Evolutionary conservation across 352 stramenopile genomes (phyloP), one percentile per base, ranked within the genome.

Genomic region (Blastocystis sp.): DNA sequence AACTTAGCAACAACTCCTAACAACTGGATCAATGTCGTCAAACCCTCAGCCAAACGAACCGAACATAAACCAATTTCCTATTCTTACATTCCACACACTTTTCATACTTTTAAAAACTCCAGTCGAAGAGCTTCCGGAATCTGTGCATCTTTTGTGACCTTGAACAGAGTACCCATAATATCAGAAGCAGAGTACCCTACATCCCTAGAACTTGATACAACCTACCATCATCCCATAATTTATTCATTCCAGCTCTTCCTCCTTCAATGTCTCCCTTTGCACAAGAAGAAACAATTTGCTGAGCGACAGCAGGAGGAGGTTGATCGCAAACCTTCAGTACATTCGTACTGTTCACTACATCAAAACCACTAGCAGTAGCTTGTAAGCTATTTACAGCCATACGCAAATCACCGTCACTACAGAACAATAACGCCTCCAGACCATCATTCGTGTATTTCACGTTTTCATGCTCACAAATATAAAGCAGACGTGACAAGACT

Each of bases 351-450:
- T 94, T 97, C n/a, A 99, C 94, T 89, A 96, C 94, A 51, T 93
- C 94, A 90, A 98, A 98, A 19, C 96, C 96, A 87, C 93, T 95
- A 88, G 94, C 91, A 15, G 97, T 98, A n/a, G 96, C 95, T 92
- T 99, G 97, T 9, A 99, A 92, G 91, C 98, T 98, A 92, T 99
- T 99, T 60, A 99, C 92, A 48, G 96, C 96, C 91, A 99, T 98
- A 35, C 97, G 93, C 95, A 99, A 98, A 91, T 99, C 97, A 66
- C 97, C 97, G 90, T 99, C 97, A 5, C 96, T 96, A 22, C 96
- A 98, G 92, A 99, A 99, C 90, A 99, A 96, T 84, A 99, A 94
- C 19, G 96, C 97, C 48, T 97, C 96, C 35, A 99, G 92, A 0
- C 96, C 96, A 82, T 98, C 95, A 27, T 97, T 87, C 1, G 92